Conservation (phyloP, 768 basidiomycete genomes). For the Suillus subluteus region DNA sequence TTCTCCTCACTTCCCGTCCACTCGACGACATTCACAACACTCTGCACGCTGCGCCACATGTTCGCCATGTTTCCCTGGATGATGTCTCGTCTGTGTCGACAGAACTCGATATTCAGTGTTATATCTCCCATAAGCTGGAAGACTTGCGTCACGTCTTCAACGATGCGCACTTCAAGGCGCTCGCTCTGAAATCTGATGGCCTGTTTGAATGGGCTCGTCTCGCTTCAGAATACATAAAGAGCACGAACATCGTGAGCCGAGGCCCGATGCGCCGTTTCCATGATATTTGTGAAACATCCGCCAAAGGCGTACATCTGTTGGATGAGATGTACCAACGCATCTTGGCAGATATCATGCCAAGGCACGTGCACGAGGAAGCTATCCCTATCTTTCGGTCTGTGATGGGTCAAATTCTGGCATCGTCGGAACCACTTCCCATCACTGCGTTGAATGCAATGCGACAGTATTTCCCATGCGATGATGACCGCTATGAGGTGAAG, state of each 20-base stretch:
- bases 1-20: constrained; percentile 22
- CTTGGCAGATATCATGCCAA: constrained; percentile 9
- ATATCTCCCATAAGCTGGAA: constrained; percentile 4
- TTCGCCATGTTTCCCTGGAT: constrained; percentile 4
- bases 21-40: constrained; percentile 9
- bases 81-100: not conserved
- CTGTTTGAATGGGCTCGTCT: constrained; percentile 16
- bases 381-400: constrained; percentile 7
- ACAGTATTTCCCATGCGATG: not conserved
- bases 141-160: not conserved
- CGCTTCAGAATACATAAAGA: constrained; percentile 9
- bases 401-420: constrained; percentile 9
- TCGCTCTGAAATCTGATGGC: constrained; percentile 10
- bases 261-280: constrained; percentile 1
- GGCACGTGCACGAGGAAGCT: not conserved
- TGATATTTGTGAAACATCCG: not conserved
- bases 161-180: not conserved
- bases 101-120: constrained; percentile 7
- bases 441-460: not conserved
- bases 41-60: constrained; percentile 11
- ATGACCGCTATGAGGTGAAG: constrained; percentile 28
- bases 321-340: constrained; percentile 10
- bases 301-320: not conserved
- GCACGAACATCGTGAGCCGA: not conserved
- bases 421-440: constrained; percentile 10